Evolutionary conservation across 2,329 filamentous ascomycete species (phyloP), one percentile per base, ranked within the genome.

Genomic region (Fusarium coffeatum): DNA sequence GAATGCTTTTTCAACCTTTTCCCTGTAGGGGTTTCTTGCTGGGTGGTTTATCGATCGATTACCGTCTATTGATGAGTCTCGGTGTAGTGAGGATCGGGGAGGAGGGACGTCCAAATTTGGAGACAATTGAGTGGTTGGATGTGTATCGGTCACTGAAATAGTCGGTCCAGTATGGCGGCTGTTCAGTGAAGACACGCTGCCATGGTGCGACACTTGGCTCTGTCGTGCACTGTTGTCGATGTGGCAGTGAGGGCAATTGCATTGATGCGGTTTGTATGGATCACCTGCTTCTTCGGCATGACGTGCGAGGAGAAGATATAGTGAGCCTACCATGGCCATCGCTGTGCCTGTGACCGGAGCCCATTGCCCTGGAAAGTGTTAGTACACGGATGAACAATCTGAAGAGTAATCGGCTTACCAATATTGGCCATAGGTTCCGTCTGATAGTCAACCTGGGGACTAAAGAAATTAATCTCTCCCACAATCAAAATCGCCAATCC

Each of bases 391-490:
- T 0, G 15, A 9, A 8, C 1, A 4, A 3, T 1, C 6, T 16
- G 15, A 15, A 32, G 2, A 15, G 12, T 30, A 6, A 32, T 32
- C 30, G 7, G 30, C 30, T 69, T 78, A 88, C 88, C 88, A 50
- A 91, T 83, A 65, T 85, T 89, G 8, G 81, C 81, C 55, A 91
- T 87, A 0, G 88, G 88, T 64, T 92, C 90, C 0, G 87, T 90
- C 64, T 89, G 83, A 62, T 87, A 89, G 0, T 67, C 71, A 6
- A 92, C 81, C 58, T 86, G 87, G 0, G 57, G 22, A 49, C 87
- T 90, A 69, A 84, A 91, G 68, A 92, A 88, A 69, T 92, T 92
- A 32, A 82, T 81, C 76, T 92, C 90, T 1, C 90, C 90, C 1
- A 89, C 77, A 6, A 89, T 80, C 6, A 92, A 78, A 8, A 91